Evolutionary conservation across 805 yeast genomes (phyloP), one percentile per base, ranked within the genome.

Genomic region (Starmerella bacillaris): DNA sequence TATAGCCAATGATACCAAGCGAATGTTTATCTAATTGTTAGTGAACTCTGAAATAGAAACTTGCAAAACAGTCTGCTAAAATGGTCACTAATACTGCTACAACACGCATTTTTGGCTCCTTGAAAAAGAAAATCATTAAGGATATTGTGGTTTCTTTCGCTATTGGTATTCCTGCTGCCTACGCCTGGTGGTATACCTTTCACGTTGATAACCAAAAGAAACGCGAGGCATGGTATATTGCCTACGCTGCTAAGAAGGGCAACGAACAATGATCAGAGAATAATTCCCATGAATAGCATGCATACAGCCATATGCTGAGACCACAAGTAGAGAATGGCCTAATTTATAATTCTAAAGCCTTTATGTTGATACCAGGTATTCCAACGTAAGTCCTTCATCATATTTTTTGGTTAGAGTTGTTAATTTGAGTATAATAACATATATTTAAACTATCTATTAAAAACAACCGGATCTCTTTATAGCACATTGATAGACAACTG

Each of bases 161-260:
- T 42, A 48, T 68, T 44, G 86, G 86, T 38, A 60, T 68, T 40
- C 68, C 57, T 27, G 68, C 72, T 52, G 83, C 75, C 42, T 63
- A 67, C 45, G 68, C 66, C 61, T 83, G 86, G 89, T 77, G 93
- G 80, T 72, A 73, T 69, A 78, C 71, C 20, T 65, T 60, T 70
- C 95, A 84, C 76, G 74, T 69, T 65, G 69, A 73, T 24, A 48
- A 65, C 41, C 77, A 79, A 38, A 67, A 66, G 47, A 67, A 63
- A 53, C 78, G 94, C 70, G 95, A 84, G 59, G 73, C 70, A 39
- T 82, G 72, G 71, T 84, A 84, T 62, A 72, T 75, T 43, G 65
- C 72, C 50, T 63, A 78, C 57, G 86, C 83, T 49, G 73, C 74
- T 55, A 66, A 73, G 61, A 76, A 77, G 67, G 68, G 67, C 37